Evolutionary conservation across 768 basidiomycete genomes (phyloP), one percentile per base, ranked within the genome.

Genomic region (Russula vinacea): DNA sequence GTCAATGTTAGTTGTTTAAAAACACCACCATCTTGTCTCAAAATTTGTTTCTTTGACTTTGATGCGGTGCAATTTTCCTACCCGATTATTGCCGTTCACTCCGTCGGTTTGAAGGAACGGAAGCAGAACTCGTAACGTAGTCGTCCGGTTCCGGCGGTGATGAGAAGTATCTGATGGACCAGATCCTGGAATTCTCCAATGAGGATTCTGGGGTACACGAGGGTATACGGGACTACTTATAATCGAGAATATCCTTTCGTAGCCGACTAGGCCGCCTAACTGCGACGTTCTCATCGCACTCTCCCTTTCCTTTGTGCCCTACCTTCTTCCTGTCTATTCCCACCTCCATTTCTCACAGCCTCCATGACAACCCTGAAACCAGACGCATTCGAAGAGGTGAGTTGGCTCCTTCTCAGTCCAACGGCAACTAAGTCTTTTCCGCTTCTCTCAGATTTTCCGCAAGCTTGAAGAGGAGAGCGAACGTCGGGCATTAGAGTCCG

Each of bases 381-480:
- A 44, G 67, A 65, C 9, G 68, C 68, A 49, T 61, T 69, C 10
- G 68, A 69, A 49, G 60, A 69, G 47, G 68, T 70, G 29, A 55
- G 65, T 56, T 17, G 17, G 29, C 26, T 53, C 22, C 56, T 22
- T 37, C 33, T 32, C 35, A 52, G 32, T 37, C 10, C 32, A 17
- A 9, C n/a, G 16, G 32, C n/a, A 53, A 32, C 39, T 29, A 13
- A 26, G 29, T 57, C 35, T 32, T 58, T 33, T 44, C 26, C 40
- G 16, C 29, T 17, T 5, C 29, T 44, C 49, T 32, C 66, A 87
- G 85, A 83, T 81, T 63, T 86, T 87, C 72, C 79, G 76, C 65
- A 77, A 77, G 65, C 79, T 87, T 24, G 85, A 87, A 68, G 76
- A 81, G 63, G 83, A 83, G 68, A 84, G 78, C 70, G 82, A 83